phyloP scores from a whole-genome alignment of 148 eudicot species.

The Amaranthus cruentus region DNA sequence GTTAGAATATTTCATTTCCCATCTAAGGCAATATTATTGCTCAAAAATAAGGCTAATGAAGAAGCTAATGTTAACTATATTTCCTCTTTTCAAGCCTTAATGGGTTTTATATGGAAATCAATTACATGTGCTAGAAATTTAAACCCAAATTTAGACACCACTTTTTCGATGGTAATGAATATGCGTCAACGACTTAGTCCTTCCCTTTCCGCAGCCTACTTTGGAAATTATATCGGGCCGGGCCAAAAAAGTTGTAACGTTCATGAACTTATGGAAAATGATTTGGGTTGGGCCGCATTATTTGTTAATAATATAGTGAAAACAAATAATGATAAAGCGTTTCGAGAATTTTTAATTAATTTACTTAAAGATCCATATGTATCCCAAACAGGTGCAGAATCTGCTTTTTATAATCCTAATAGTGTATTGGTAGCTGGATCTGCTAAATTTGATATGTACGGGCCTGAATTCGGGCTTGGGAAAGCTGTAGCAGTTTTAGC shows the following conservation, averaged over 20 bases:
- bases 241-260: slow-evolving; percentile 20
- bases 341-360: not conserved
- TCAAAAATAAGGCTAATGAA: slow-evolving; percentile 45
- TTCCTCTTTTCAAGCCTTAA: slow-evolving; percentile 9
- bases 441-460: slow-evolving; percentile 58
- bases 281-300: slow-evolving; percentile 43
- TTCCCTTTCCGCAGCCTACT: slow-evolving; percentile 39
- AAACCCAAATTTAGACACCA: slow-evolving; percentile 31
- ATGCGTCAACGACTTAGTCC: slow-evolving; percentile 55
- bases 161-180: slow-evolving; percentile 52
- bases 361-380: slow-evolving; percentile 23
- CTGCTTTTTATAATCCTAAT: slow-evolving; percentile 34
- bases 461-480: slow-evolving; percentile 74
- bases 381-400: slow-evolving; percentile 28
- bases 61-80: slow-evolving; percentile 17
- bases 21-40: slow-evolving; percentile 33
- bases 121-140: slow-evolving; percentile 23
- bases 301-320: slow-evolving; percentile 32
- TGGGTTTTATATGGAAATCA: slow-evolving; percentile 6
- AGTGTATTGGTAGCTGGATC: slow-evolving; percentile 63
- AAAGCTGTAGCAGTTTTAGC: slow-evolving; percentile 42
- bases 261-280: slow-evolving; percentile 46
- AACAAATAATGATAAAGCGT: slow-evolving; percentile 30
- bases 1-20: slow-evolving; percentile 67
- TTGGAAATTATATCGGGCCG: slow-evolving; percentile 51